These are phyloP conservation scores for Dothidotthia symphoricarpi DNA, from an alignment of 2,329 filamentous ascomycete genomes.

Conservation along the genomic window DNA sequence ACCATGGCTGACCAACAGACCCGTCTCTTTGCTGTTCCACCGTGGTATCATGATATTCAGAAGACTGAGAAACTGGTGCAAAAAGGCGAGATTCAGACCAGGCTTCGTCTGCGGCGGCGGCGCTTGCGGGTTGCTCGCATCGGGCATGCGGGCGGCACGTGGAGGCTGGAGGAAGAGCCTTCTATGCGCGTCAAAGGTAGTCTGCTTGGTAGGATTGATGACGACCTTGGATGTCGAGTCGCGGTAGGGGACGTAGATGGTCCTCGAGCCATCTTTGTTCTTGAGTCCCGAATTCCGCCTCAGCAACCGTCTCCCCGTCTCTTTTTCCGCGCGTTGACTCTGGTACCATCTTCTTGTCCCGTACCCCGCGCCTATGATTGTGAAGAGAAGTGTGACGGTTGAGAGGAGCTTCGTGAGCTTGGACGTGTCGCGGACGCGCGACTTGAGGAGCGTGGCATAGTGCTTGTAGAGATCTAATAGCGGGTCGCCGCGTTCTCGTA, in stretches of 20 bases:
- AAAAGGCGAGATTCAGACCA: constrained; percentile 88
- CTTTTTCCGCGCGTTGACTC: constrained; percentile 70
- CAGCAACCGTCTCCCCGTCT: constrained; percentile 77
- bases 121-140: constrained; percentile 63
- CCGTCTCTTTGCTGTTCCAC: constrained; percentile 94
- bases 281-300: constrained; percentile 88
- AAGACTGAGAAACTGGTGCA: constrained; percentile 94
- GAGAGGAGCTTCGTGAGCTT: constrained; percentile 71
- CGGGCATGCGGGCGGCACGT: constrained; percentile 71
- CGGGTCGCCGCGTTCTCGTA: constrained; percentile 52
- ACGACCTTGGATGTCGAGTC: constrained; percentile 84
- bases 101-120: constrained; percentile 90
- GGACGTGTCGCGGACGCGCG: constrained; percentile 62
- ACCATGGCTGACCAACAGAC: constrained; percentile 81
- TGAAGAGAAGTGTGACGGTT: constrained; percentile 70
- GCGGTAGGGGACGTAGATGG: constrained; percentile 92
- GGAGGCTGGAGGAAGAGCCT: constrained; percentile 90
- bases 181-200: constrained; percentile 95
- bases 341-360: constrained; percentile 78
- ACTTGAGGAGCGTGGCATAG: constrained; percentile 51
- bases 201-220: constrained; percentile 83
- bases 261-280: constrained; percentile 91
- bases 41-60: constrained; percentile 97
- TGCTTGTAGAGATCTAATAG: constrained; percentile 48
- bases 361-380: constrained; percentile 76